phyloP scores from a whole-genome alignment of 140 eudicot species.

The Ambrosia hybrid region DNA sequence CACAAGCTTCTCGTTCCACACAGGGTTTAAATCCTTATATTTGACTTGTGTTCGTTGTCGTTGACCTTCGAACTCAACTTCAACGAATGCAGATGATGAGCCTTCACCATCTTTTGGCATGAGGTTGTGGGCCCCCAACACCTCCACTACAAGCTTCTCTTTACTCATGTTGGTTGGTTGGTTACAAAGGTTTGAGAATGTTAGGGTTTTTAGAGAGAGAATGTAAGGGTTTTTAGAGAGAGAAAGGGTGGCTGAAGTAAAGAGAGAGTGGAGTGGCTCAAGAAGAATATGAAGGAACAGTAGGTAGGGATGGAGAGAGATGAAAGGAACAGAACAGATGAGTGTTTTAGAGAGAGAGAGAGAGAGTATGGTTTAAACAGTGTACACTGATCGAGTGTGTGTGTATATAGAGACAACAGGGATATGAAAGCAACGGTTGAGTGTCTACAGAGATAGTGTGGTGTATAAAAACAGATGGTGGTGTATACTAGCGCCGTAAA shows the following conservation, averaged over 20 bases:
- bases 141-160: slow-evolving; percentile 94
- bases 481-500: neutral
- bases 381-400: neutral
- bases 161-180: slow-evolving; percentile 36
- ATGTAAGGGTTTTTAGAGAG: slow-evolving; percentile 2
- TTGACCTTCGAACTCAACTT: slow-evolving; percentile 86
- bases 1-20: slow-evolving; percentile 90
- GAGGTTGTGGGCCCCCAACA: slow-evolving; percentile 82
- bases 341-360: neutral
- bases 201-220: slow-evolving; percentile 1
- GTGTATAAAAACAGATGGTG: neutral
- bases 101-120: slow-evolving; percentile 99
- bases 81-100: slow-evolving; percentile 85
- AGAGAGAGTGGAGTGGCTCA: slow-evolving; percentile 32
- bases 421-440: neutral
- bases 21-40: slow-evolving; percentile 71
- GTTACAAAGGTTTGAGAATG: neutral
- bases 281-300: slow-evolving; percentile 33
- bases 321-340: slow-evolving; percentile 6
- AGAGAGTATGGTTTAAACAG: neutral
- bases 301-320: neutral
- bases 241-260: neutral
- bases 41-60: slow-evolving; percentile 70
- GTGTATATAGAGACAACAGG: neutral
- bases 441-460: no score